A percentile compares a stretch with the other conserved stretches of the same genome.
phyloP scores from a whole-genome alignment of 2,329 filamentous ascomycete genomes.

The Botrytis elliptica region DNA sequence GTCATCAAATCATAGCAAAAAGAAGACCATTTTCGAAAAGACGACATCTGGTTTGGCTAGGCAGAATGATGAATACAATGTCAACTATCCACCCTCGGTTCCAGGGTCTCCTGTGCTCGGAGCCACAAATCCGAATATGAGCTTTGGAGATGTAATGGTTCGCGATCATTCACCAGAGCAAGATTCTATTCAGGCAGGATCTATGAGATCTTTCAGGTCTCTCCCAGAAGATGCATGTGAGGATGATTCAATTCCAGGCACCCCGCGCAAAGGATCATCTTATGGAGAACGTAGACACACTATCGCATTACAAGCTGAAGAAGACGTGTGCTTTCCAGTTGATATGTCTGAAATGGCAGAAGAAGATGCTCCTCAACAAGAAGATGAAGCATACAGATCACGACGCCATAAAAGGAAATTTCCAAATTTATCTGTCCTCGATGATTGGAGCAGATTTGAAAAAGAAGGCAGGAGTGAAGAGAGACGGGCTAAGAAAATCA shows the following conservation, averaged over 20 bases:
- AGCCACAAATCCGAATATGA: constrained; percentile 51
- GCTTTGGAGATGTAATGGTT: constrained; percentile 69
- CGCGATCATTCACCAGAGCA: constrained; percentile 53
- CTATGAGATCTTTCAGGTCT: constrained; percentile 27
- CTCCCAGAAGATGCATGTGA: constrained; percentile 33
- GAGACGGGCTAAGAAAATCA: constrained; percentile 84
- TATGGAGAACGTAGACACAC: constrained; percentile 52
- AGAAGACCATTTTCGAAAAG: constrained; percentile 37
- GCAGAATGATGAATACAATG: constrained; percentile 53
- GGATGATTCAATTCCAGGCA: constrained; percentile 34
- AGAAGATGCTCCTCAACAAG: constrained; percentile 61
- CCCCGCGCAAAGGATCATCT: constrained; percentile 30
- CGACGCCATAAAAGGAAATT: constrained; percentile 68
- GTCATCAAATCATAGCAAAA: constrained; percentile 47
- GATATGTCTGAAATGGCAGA: constrained; percentile 79
- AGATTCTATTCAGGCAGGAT: constrained; percentile 25
- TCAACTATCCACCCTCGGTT: constrained; percentile 69
- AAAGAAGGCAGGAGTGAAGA: constrained; percentile 84
- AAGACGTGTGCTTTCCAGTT: constrained; percentile 90
- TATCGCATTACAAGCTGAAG: constrained; percentile 65
- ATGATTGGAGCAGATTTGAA: constrained; percentile 88
- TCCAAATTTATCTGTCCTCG: constrained; percentile 80
- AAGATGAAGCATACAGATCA: constrained; percentile 43
- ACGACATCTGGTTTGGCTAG: constrained; percentile 27
- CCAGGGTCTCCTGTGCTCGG: constrained; percentile 60